Evolutionary conservation across 2,329 filamentous ascomycete species (phyloP).

Genomic region (Curvularia spicifera): DNA sequence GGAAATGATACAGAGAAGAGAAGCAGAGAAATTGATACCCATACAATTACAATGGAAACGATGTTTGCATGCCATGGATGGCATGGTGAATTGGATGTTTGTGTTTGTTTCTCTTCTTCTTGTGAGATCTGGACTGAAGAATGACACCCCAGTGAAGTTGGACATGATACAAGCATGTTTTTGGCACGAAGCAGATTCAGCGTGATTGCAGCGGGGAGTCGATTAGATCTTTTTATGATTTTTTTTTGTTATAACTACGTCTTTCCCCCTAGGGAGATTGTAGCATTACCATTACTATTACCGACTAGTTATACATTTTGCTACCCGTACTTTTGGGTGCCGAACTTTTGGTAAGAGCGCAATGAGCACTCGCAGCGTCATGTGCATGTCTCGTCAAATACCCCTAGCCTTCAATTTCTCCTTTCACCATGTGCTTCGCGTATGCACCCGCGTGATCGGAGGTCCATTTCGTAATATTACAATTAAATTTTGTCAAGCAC

Average conservation of each 20-base stretch:
- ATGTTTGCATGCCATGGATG: background rate
- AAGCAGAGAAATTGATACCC: slow-evolving; percentile 1
- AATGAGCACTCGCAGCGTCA: background rate
- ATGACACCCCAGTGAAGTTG: too few relatives aligned
- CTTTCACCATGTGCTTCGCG: background rate
- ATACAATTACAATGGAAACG: background rate
- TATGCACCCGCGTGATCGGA: background rate
- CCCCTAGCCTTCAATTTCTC: background rate
- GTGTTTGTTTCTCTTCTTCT: background rate
- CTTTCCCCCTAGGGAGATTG: background rate
- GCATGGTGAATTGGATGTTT: background rate
- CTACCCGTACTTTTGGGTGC: background rate
- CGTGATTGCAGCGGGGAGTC: background rate
- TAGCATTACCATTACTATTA: background rate
- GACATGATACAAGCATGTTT: too few relatives aligned
- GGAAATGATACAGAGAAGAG: background rate
- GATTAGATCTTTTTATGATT: background rate
- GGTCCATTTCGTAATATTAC: background rate
- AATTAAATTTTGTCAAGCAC: background rate
- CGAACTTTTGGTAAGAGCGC: background rate
- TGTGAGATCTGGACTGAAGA: background rate
- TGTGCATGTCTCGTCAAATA: background rate
- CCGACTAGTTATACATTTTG: background rate
- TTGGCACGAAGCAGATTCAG: too few relatives aligned
- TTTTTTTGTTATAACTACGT: background rate